Conservation (phyloP, 257 asterid genomes). For the Craterostigma plantagineum region DNA sequence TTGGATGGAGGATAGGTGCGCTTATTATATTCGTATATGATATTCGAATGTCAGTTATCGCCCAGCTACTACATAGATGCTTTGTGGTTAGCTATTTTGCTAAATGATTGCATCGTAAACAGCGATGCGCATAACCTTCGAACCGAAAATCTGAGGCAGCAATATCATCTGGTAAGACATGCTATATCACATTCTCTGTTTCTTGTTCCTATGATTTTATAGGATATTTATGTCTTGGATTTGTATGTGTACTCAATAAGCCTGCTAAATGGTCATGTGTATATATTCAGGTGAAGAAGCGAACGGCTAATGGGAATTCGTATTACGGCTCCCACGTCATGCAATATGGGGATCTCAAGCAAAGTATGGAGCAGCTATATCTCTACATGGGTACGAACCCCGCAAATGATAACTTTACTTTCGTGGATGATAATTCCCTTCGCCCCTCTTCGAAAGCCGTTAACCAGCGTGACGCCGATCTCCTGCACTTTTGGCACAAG, state of each 20-base stretch:
- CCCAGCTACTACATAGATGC: background rate
- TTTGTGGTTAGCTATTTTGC: slow-evolving; percentile 4
- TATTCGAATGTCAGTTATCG: background rate
- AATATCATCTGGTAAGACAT: slow-evolving; percentile 85
- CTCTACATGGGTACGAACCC: slow-evolving; percentile 5
- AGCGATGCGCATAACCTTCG: slow-evolving; percentile 73
- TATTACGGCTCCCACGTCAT: slow-evolving; percentile 80
- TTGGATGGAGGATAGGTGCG: slow-evolving; percentile 99
- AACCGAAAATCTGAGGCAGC: slow-evolving; percentile 68
- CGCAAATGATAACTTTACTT: slow-evolving; percentile 2
- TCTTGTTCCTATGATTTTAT: background rate
- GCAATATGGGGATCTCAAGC: slow-evolving; percentile 78
- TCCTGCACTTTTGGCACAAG: slow-evolving; percentile 93
- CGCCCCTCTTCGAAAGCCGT: slow-evolving; percentile 38
- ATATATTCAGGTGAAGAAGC: slow-evolving; percentile 43
- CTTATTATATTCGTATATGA: background rate
- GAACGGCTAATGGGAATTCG: slow-evolving; percentile 52
- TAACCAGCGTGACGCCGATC: slow-evolving; percentile 94
- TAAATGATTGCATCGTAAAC: slow-evolving; percentile 13
- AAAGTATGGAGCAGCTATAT: slow-evolving; percentile 20
- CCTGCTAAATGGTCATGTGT: slow-evolving; percentile 8
- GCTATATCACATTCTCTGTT: background rate
- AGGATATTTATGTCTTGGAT: background rate
- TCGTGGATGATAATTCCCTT: slow-evolving; percentile 22
- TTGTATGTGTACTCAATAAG: slow-evolving; percentile 2